These are phyloP conservation scores for Collariella sp. DNA, from an alignment of 495 filamentous ascomycete genomes.

Conservation along the genomic window DNA sequence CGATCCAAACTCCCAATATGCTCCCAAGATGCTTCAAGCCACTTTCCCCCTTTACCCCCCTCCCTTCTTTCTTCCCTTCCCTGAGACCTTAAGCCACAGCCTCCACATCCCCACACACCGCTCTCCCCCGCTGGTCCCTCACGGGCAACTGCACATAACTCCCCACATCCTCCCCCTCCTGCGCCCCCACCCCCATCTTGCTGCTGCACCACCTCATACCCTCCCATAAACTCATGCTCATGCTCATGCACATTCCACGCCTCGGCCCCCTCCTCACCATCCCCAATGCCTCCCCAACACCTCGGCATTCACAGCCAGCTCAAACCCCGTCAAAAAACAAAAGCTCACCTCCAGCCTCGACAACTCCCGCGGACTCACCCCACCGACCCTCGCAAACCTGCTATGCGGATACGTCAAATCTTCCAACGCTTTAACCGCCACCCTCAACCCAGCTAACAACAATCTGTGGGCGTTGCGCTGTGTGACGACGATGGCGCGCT, in stretches of 20 bases:
- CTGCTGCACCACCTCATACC: not conserved
- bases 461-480: constrained; percentile 79
- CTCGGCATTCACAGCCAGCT: constrained; percentile 61
- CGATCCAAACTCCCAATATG: too few relatives aligned
- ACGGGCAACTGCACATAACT: not conserved
- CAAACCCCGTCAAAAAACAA: constrained; percentile 76
- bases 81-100: too few relatives aligned
- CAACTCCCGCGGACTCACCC: constrained; percentile 71
- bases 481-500: constrained; percentile 66
- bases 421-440: constrained; percentile 89
- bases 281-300: constrained; percentile 50
- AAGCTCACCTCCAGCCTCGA: constrained; percentile 82
- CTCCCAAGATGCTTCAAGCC: not conserved
- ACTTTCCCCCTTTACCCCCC: too few relatives aligned
- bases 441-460: constrained; percentile 70
- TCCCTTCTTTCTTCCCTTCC: too few relatives aligned
- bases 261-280: constrained; percentile 32
- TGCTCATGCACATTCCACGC: constrained; percentile 14
- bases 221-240: too few relatives aligned
- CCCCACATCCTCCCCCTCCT: too few relatives aligned
- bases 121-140: too few relatives aligned
- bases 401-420: constrained; percentile 79
- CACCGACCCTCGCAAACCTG: constrained; percentile 81
- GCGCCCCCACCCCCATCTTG: too few relatives aligned
- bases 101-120: too few relatives aligned